Evolutionary conservation across 495 filamentous ascomycete species (phyloP).

Genomic region (Apodospora peruviana): DNA sequence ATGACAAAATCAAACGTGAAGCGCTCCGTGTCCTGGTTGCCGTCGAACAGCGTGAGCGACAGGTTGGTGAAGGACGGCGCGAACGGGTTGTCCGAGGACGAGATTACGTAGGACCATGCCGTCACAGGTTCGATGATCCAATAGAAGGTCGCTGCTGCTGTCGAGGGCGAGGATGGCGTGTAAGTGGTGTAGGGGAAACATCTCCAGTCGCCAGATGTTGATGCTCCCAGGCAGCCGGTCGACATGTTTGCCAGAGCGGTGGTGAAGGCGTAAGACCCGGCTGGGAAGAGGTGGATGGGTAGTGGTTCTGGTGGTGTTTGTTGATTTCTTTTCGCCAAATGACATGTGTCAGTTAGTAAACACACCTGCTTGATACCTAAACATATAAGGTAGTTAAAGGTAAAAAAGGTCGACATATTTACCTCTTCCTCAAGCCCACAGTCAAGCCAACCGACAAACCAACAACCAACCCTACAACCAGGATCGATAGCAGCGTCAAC

Average conservation of each 20-base stretch:
- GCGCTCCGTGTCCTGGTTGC: conserved; percentile 54
- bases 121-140: conserved; percentile 44
- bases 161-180: conserved; percentile 17
- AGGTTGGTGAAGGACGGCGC: conserved; percentile 75
- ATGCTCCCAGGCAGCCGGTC: conserved; percentile 47
- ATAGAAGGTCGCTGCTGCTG: conserved; percentile 43
- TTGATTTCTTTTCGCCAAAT: neutral
- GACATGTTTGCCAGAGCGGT: conserved; percentile 46
- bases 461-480: conserved; percentile 29
- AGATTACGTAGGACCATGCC: conserved; percentile 32
- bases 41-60: conserved; percentile 68
- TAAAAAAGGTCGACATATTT: neutral
- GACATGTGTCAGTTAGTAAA: neutral
- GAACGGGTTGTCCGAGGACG: conserved; percentile 45
- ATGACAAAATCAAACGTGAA: conserved; percentile 43
- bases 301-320: neutral
- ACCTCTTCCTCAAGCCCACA: conserved; percentile 37
- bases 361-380: too few species aligned
- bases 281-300: conserved; percentile 37
- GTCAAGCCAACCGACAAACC: conserved; percentile 40
- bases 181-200: conserved; percentile 51
- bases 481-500: conserved; percentile 19
- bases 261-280: conserved; percentile 48
- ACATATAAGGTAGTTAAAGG: neutral
- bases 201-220: conserved; percentile 42